Base-by-base conservation (phyloP, 2,329 filamentous ascomycete species). In the Acephala macrosclerotiorum region DNA sequence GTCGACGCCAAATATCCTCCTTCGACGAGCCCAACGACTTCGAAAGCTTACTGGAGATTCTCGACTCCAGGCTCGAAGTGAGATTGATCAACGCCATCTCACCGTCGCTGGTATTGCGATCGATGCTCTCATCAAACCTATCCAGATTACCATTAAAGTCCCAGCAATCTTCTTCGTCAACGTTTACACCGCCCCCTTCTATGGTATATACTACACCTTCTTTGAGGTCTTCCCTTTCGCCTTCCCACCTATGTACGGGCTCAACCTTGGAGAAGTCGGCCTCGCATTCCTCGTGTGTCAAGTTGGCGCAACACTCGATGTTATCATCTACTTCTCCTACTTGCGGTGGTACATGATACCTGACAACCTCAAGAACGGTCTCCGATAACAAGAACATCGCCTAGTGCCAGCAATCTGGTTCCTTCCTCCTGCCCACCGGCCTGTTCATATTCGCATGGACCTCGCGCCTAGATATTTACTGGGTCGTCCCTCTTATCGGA, bases 221-320 rank as follows among this genome's bases (percentile, higher is more conserved):
- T 90, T 90, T 72, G 87, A 90, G 72, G 83, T 84, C 18, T 89
- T 90, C 75, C 86, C 87, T 9, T 78, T 88, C 22, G 86, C 89
- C 66, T 90, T 88, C 74, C 80, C 81, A 3, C 80, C 80, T 29
- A 78, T 83, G 70, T 90, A 91, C 75, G 74, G 77, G 72, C 88
- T 91, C 82, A 84, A 81, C 68, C 76, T 84, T 3, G 86, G 86
- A 40, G 74, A 87, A 67, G 76, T 84, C 63, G 86, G 87, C 22
- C 80, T 89, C 14, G 82, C 87, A 61, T 89, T 89, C 78, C 77
- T 87, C 55, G 84, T 82, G 68, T 81, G 89, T 71, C 77, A 86
- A 40, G 80, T 89, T 18, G 80, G 83, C 8, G 85, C 83, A 70
- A 66, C 85, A 3, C 71, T 88, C 61, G 84, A 81, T 51, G 77